Percentiles rank a stretch among this genome's conserved stretches.
These are phyloP conservation scores for Trypanosomatidae sp. DNA, from an alignment of 208 protist species.

Conservation along the genomic window DNA sequence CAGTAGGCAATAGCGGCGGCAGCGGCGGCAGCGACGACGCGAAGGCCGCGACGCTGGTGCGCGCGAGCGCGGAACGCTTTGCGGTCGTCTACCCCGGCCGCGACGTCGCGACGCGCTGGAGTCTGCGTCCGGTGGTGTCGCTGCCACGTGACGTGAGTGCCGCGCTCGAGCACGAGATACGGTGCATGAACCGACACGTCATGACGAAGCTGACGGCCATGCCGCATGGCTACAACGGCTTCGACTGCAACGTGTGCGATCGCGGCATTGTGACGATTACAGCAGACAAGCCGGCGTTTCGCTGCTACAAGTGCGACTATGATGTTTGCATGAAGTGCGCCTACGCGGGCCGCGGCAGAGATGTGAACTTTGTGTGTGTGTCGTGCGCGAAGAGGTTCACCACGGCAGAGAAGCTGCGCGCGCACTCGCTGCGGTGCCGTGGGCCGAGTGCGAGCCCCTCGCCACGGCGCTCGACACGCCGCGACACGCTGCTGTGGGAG, in stretches of 20 bases:
- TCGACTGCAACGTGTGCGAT: slow-evolving; percentile 86
- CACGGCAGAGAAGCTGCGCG: slow-evolving; percentile 49
- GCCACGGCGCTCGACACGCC: slow-evolving; percentile 58
- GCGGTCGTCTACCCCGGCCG: slow-evolving; percentile 66
- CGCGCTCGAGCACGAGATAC: slow-evolving; percentile 26
- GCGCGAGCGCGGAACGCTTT: slow-evolving; percentile 52
- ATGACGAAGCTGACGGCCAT: slow-evolving; percentile 81
- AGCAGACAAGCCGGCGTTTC: slow-evolving; percentile 44
- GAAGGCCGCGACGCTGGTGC: slow-evolving; percentile 27
- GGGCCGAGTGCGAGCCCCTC: slow-evolving; percentile 66
- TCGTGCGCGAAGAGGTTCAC: slow-evolving; percentile 76
- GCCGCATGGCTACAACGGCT: slow-evolving; percentile 73
- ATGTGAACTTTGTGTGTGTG: slow-evolving; percentile 79
- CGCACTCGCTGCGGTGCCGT: slow-evolving; percentile 64
- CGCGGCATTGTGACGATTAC: slow-evolving; percentile 59
- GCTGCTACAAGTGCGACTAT: slow-evolving; percentile 86
- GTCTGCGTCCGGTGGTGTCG: slow-evolving; percentile 49
- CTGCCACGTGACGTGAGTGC: slow-evolving; percentile 54
- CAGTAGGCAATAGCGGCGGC: slow-evolving; percentile 31
- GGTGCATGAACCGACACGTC: slow-evolving; percentile 73
- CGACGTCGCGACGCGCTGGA: slow-evolving; percentile 60
- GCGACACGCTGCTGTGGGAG: slow-evolving; percentile 81
- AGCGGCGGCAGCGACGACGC: slow-evolving; percentile 9
- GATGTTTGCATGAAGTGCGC: slow-evolving; percentile 77
- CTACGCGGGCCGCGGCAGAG: slow-evolving; percentile 52